Base-by-base conservation (phyloP, 441 rosid species). In the Erodium texanum region DNA sequence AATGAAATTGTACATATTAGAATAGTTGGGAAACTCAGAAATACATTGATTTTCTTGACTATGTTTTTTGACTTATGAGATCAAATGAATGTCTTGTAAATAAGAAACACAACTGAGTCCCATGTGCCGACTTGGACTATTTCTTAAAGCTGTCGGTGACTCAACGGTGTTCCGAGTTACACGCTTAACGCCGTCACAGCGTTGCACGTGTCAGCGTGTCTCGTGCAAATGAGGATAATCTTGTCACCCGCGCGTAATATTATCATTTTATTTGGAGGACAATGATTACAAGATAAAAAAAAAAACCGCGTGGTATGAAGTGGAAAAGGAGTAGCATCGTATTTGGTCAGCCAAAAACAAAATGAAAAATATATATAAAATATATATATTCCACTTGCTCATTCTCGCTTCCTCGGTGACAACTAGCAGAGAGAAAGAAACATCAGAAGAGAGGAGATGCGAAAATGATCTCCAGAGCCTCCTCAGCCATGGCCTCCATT, bases 401-500 rank as follows among this genome's bases (percentile, higher is more conserved):
- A 10, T 14, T 48, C 54, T 48, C 18, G 54, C 18, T 56, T 56
- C 20, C 62, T 56, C 62, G 6, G 62, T 56, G 62, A 20, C 62
- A 56, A 56, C 62, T 56, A 56, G n/a, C 62, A 45, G 5, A 45
- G 52, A 45, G 52, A 70, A 65, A 62, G 66, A 66, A 18, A 27
- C 56, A 43, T 24, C 0, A 20, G 36, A 43, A 43, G 50, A 18
- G 3, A 56, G 62, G 75, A 38, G 78, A 83, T 87, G 92, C 88
- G 86, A 62, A 80, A n/a, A 5, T 84, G 77, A 85, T 93, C 82
- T 80, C 84, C 64, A 88, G 82, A 73, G 89, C 93, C 67, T 93
- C 98, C 66, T 87, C 82, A 68, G 84, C 89, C 64, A 82, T 87
- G 92, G 82, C 98, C 72, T 83, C 89, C 81, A 70, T 89, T 71